Evolutionary conservation across 1,284 basidiomycete species (phyloP), one percentile per base, ranked within the genome.

Genomic region (Caloboletus firmus): DNA sequence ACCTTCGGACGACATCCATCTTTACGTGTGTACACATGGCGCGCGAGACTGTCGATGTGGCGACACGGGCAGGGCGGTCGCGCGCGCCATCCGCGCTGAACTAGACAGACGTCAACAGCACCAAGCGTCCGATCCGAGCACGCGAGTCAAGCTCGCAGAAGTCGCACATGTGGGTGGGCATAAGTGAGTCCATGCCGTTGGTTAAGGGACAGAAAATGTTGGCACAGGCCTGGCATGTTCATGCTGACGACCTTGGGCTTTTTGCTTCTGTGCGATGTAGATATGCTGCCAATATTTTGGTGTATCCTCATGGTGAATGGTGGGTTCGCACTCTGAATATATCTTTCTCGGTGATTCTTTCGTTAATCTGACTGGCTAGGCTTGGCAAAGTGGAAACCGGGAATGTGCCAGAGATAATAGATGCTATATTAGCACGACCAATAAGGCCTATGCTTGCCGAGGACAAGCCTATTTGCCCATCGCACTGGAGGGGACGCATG

Each of bases 121-220:
- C 45, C 6, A 63, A 61, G 28, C 36, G 43, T 46, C 70, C 10
- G 65, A 72, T 51, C 58, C 55, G 1, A 60, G 67, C 36, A 47
- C 43, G 0, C 62, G 62, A 3, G 67, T 83, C 36, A 74, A 72
- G 45, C 72, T 93, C 2, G 81, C 81, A 2, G 84, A 90, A 60
- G 80, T 89, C 13, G 87, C 80, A 1, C 92, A 94, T 72, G 85
- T 94, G 41, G 92, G 92, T 2, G 90, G 90, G 24, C 92, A 95
- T 73, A 81, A 89, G 89, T 93, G 67, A 66, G 85, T 76, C 41
- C 17, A 17, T 31, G 4, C 7, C 9, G 8, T 42, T 22, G n/a
- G 3, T 17, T 26, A 3, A n/a, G 30, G 8, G 34, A 40, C 28
- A 17, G 3, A 13, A 18, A 31, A 5, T 12, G 36, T 15, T 24